These are phyloP conservation scores for Gynandropsis gynandra DNA, from an alignment of 345 rosid species.

Conservation along the genomic window DNA sequence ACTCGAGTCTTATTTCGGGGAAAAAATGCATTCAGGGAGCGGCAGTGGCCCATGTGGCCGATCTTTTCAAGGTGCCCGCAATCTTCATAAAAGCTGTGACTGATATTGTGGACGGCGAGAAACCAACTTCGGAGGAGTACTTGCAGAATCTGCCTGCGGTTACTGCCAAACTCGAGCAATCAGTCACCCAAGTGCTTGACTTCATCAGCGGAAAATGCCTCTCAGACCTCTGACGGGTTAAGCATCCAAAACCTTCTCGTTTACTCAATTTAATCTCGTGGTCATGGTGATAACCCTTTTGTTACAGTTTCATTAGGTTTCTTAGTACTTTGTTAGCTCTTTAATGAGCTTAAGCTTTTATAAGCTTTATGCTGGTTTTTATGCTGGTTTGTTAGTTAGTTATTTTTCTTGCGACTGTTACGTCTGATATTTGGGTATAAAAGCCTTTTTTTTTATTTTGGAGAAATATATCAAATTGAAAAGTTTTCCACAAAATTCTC, in stretches of 20 bases:
- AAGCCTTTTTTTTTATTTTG: no score
- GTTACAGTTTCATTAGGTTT: no score
- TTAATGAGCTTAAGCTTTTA: no score
- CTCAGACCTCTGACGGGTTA: constrained; percentile 48
- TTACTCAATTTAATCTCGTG: not conserved
- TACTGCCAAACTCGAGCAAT: constrained; percentile 49
- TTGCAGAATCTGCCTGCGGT: constrained; percentile 72
- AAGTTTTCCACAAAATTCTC: no score
- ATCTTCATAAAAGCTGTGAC: constrained; percentile 84
- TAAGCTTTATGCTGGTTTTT: no score
- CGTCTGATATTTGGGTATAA: no score
- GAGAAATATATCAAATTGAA: no score
- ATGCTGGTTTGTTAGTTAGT: no score
- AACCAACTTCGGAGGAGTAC: constrained; percentile 67
- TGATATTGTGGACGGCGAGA: constrained; percentile 66
- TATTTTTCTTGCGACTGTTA: no score
- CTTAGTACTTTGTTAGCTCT: no score
- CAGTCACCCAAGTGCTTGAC: constrained; percentile 47
- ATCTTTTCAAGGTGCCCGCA: constrained; percentile 68
- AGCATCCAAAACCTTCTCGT: constrained; percentile 3
- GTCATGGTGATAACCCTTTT: no score
- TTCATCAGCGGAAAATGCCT: constrained; percentile 66
- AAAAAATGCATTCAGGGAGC: constrained; percentile 57
- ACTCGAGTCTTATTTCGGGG: constrained; percentile 3
- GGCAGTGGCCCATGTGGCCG: constrained; percentile 77